Percentiles rank a stretch among this genome's conserved stretches.
Conservation (phyloP, 129 eudicot species). For the Chrysanthemum makinoi region DNA sequence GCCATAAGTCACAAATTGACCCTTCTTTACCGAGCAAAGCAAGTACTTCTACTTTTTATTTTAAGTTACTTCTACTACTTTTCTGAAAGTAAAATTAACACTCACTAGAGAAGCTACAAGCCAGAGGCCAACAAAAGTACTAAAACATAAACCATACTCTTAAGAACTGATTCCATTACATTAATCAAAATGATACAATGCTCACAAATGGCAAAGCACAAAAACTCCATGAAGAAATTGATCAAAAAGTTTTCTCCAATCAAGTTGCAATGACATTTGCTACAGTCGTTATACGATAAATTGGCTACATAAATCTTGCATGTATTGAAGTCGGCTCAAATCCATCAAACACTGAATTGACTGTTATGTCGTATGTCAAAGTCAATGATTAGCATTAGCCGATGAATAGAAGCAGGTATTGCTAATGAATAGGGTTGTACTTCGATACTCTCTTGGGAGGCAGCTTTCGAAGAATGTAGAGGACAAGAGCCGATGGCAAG, state of each 20-base stretch:
- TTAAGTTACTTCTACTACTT: too few relatives aligned
- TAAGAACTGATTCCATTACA: neutral
- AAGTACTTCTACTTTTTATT: too few relatives aligned
- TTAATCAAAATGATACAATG: neutral
- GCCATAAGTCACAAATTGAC: too few relatives aligned
- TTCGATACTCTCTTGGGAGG: conserved; percentile 80
- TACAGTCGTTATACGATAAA: conserved; percentile 3
- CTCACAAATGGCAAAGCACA: neutral
- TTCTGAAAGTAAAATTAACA: too few relatives aligned
- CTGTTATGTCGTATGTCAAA: neutral
- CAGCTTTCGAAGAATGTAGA: conserved; percentile 74
- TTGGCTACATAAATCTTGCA: conserved; percentile 14
- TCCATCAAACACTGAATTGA: conserved; percentile 21
- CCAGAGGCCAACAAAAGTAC: neutral
- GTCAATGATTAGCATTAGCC: neutral
- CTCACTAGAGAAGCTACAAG: neutral
- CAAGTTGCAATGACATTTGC: conserved; percentile 29
- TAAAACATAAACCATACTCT: neutral
- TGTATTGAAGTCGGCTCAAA: conserved; percentile 12
- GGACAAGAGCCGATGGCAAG: conserved; percentile 91
- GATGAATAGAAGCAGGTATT: neutral
- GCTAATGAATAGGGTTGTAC: conserved; percentile 73
- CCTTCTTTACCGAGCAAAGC: too few relatives aligned
- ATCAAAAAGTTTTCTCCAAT: conserved; percentile 32
- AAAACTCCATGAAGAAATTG: conserved; percentile 34